Percentiles rank a stretch among this genome's conserved stretches.
Conservation (phyloP, 192 early-diverging fungal species). For the Fimicolochytrium jonesii region DNA sequence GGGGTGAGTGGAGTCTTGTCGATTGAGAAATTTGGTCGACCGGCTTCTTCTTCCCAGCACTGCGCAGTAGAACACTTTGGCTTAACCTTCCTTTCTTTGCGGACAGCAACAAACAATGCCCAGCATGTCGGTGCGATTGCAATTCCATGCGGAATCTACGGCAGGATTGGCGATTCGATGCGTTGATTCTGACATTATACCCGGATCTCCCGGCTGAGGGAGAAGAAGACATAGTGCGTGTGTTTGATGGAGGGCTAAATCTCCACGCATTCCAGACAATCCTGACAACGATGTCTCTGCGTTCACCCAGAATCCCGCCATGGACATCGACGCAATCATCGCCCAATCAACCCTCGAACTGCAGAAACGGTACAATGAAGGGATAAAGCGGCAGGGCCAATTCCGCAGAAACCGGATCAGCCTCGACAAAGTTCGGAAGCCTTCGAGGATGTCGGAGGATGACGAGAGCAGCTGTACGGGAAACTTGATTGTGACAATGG, state of each 20-base stretch:
- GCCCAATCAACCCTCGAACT: background rate
- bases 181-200: constrained; percentile 10
- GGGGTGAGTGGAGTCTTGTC: constrained; percentile 8
- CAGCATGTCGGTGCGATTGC: constrained; percentile 17
- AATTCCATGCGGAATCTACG: constrained; percentile 23
- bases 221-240: background rate
- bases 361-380: constrained; percentile 15
- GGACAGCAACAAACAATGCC: constrained; percentile 26
- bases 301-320: no score
- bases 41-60: no score
- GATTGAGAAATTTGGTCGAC: no score
- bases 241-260: no score
- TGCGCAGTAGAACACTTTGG: no score
- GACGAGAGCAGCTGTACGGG: background rate
- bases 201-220: background rate
- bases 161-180: constrained; percentile 23
- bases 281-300: no score
- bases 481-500: background rate
- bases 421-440: background rate
- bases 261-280: no score
- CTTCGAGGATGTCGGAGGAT: background rate
- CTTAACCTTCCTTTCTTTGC: no score
- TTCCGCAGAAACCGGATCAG: background rate
- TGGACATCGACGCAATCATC: background rate
- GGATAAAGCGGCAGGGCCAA: constrained; percentile 13